Base-by-base conservation (phyloP, 768 basidiomycete genomes). In the Leccinum broughii region DNA sequence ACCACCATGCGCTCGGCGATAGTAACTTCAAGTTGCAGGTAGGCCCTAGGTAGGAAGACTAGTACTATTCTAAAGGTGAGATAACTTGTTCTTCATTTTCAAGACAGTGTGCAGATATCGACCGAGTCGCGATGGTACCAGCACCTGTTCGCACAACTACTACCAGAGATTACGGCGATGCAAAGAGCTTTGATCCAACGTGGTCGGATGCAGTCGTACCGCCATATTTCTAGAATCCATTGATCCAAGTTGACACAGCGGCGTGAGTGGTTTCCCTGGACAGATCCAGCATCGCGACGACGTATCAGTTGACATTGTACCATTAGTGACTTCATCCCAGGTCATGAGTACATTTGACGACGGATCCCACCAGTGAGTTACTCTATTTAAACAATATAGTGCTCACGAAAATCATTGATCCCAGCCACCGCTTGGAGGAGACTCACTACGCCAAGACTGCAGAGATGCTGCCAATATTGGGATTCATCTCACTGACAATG, bases 251-350 rank as follows among this genome's bases (percentile, higher is more conserved):
- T 30, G 46, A 39, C 20, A 39, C 22, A 49, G 59, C 49, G 50
- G 59, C 49, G 41, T 60, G 50, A 60, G 39, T 28, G 24, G 7
- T 60, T 61, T 61, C 59, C 39, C 59, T 20, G 30, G 20, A 41
- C 28, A 15, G 10, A 61, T 28, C 20, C 59, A 51, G 1, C 37
- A 51, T 60, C 11, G n/a, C 39, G 24, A 41, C 30, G n/a, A 35
- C 13, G 32, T 15, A 51, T 5, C 37, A 59, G 5, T n/a, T 28
- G 34, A 13, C 34, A 20, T n/a, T 57, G 57, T 26, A n/a, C 28
- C 17, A 30, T 51, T 30, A 51, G 28, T 30, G 50, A 51, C 22
- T 56, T 22, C 7, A 34, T 58, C 28, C 55, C 14, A 26, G 56
- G 48, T 59, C 59, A 60, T 49, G 28, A 46, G 58, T 37, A 17